These are phyloP conservation scores for Phalaenopsis hybrid DNA, from an alignment of 116 monocot species.

Conservation along the genomic window DNA sequence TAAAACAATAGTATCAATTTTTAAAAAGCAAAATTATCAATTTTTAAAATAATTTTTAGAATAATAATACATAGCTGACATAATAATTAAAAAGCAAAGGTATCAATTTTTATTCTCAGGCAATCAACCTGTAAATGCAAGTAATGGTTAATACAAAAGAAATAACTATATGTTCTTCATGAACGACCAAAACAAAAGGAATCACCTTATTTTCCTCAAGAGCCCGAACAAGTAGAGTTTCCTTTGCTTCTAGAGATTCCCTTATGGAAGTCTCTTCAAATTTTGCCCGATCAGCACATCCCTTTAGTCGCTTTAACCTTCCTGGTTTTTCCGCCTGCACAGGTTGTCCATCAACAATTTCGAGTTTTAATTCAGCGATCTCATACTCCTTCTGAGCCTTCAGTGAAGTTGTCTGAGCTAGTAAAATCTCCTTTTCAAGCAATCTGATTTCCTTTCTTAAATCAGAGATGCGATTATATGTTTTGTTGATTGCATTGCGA, in stretches of 20 bases:
- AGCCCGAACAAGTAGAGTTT: slow-evolving; percentile 62
- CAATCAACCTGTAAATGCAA: background rate
- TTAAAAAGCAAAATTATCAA: too few species aligned
- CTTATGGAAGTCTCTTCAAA: slow-evolving; percentile 32
- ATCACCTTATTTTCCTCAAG: slow-evolving; percentile 88
- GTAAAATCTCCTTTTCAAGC: slow-evolving; percentile 42
- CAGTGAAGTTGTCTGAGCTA: slow-evolving; percentile 37
- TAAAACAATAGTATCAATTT: too few species aligned
- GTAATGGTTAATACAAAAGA: background rate
- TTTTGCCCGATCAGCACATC: slow-evolving; percentile 50
- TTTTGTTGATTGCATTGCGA: slow-evolving; percentile 83
- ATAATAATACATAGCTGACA: background rate
- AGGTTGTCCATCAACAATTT: slow-evolving; percentile 68
- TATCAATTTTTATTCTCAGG: background rate
- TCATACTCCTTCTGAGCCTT: slow-evolving; percentile 60
- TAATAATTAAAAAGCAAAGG: background rate
- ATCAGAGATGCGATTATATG: slow-evolving; percentile 81
- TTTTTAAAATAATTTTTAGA: too few species aligned
- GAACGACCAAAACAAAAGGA: background rate
- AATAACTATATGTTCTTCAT: slow-evolving; percentile 78
- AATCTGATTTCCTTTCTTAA: slow-evolving; percentile 72
- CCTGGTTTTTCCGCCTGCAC: slow-evolving; percentile 68
- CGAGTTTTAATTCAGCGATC: slow-evolving; percentile 55
- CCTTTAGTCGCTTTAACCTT: slow-evolving; percentile 69
- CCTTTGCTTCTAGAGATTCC: slow-evolving; percentile 79